phyloP scores from a whole-genome alignment of 495 filamentous ascomycete genomes.

The Aspergillus avenaceus region DNA sequence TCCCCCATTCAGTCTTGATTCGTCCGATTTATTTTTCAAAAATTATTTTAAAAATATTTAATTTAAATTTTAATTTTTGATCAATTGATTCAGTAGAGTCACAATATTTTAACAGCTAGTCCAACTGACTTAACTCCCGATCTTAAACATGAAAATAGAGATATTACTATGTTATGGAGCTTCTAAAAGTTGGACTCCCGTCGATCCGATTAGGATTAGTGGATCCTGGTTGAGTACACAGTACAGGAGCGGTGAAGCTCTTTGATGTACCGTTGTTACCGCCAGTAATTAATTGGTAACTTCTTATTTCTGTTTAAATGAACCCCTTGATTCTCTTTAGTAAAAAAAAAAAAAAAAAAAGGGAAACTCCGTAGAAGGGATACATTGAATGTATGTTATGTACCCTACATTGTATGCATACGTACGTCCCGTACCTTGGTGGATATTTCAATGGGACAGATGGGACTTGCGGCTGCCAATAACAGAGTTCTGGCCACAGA shows the following conservation, averaged over 20 bases:
- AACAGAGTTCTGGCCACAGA: not conserved
- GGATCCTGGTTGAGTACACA: not conserved
- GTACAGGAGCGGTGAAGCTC: not conserved
- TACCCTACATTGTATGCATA: no score
- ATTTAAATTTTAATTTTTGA: not conserved
- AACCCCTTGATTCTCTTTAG: no score
- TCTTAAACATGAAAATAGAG: no score
- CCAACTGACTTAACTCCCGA: no score
- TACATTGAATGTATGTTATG: no score
- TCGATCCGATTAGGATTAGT: conserved; percentile 3
- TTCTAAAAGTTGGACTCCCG: not conserved
- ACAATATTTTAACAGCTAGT: no score
- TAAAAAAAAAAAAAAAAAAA: not conserved
- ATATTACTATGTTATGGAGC: not conserved
- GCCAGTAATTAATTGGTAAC: no score
- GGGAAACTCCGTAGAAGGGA: no score
- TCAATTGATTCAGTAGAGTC: no score
- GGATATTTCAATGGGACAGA: not conserved
- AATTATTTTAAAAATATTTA: not conserved
- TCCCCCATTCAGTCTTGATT: no score
- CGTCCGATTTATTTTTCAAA: not conserved
- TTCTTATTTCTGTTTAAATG: no score
- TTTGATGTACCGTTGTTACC: no score
- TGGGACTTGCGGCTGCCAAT: not conserved
- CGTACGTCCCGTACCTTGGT: not conserved